Evolutionary conservation across 345 rosid species (phyloP).

Genomic region (Hibiscus syriacus): DNA sequence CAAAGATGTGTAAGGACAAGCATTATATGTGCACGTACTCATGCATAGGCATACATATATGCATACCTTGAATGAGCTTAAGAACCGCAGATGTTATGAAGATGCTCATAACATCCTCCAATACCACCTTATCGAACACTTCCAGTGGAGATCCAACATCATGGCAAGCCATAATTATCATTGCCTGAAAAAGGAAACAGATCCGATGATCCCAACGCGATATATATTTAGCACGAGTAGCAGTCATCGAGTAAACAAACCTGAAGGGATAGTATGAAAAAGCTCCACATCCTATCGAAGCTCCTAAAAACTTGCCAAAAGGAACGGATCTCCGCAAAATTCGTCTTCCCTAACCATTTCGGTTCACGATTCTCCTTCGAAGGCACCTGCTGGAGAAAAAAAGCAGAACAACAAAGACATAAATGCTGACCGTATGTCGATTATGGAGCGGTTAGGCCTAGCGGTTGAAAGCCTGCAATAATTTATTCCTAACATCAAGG

Average conservation of each 20-base stretch:
- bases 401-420: constrained; percentile 6
- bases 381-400: constrained; percentile 33
- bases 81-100: constrained; percentile 80
- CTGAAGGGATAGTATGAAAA: constrained; percentile 89
- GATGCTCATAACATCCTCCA: constrained; percentile 89
- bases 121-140: constrained; percentile 55
- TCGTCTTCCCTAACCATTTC: constrained; percentile 85
- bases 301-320: constrained; percentile 97
- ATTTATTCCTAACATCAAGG: too few species aligned
- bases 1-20: constrained; percentile 14
- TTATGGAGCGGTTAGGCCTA: neutral
- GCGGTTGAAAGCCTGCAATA: neutral
- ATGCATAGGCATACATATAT: neutral
- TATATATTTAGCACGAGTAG: neutral
- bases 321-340: constrained; percentile 87
- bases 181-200: constrained; percentile 51
- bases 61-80: constrained; percentile 69
- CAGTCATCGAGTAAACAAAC: constrained; percentile 26
- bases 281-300: constrained; percentile 96
- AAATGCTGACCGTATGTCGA: neutral
- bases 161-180: constrained; percentile 95
- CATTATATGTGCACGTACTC: neutral
- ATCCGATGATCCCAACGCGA: neutral
- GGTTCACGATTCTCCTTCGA: constrained; percentile 31
- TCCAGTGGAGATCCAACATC: constrained; percentile 82